Base-by-base conservation (phyloP, 75 land plant genomes). In the Selaginella tamariscina region DNA sequence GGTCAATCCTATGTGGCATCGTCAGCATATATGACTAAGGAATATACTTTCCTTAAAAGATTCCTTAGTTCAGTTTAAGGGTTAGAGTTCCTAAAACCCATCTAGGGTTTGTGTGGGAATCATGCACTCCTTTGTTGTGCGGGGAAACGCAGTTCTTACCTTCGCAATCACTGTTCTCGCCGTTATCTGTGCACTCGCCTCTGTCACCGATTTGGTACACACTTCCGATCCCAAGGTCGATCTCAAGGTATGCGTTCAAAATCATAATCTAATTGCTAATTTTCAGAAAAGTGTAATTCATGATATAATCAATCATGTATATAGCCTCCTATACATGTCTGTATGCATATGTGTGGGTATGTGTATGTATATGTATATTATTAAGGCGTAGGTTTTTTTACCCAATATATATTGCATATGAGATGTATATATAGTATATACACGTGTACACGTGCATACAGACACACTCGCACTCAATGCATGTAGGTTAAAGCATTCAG, bases 61-160 rank as follows among this genome's bases (percentile, higher is more conserved):
- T 5, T 39, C 49, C 5, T 5, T 15, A 39, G 15, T 39, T 39
- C 49, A 15, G 49, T 39, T 15, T 5, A 39, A 5, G 49, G 49
- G 5, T 15, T 39, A 5, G 49, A 39, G 15, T 5, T 39, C n/a
- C 49, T 39, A 39, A 39, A 5, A 5, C 5, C 11, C 49, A 39
- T 15, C 15, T 39, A 39, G 49, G 49, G 49, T 68, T 30, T 1
- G 55, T 21, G 8, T 20, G 24, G 72, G 39, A 27, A 72, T 68
- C 31, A 91, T 91, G 97, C 94, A 91, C 80, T 84, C 95, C 24
- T 84, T 86, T 56, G 70, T 79, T 29, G 84, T 84, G 82, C 71
- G 97, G 30, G 78, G 79, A 44, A 91, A 91, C 56, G 89, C 94
- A 28, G 74, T 82, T 65, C 49, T 86, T 24, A 91, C 95, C 2